A percentile compares a stretch with the other conserved stretches of the same genome.
phyloP scores from a whole-genome alignment of 73 alveolate species.

The Tetrahymena borealis region DNA sequence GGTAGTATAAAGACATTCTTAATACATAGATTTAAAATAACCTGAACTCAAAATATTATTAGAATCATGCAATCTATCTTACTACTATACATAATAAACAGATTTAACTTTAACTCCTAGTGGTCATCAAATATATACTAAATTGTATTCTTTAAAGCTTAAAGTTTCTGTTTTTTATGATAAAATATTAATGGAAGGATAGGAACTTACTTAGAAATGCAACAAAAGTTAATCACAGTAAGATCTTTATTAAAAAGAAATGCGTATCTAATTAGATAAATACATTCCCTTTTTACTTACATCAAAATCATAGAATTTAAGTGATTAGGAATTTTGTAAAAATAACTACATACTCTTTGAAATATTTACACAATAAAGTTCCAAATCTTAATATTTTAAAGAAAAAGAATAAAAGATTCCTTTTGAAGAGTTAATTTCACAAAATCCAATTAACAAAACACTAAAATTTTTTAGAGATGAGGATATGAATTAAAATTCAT shows the following conservation, averaged over 20 bases:
- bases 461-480: not conserved
- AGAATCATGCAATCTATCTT: too few species aligned
- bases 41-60: not conserved
- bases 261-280: not conserved
- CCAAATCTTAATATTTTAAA: not conserved
- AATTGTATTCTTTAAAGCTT: not conserved
- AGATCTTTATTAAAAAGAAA: not conserved
- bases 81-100: too few species aligned
- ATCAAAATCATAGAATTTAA: not conserved
- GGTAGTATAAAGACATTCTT: not conserved
- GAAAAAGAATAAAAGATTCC: not conserved
- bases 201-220: not conserved
- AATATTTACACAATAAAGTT: not conserved
- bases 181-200: not conserved
- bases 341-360: not conserved
- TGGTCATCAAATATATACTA: too few species aligned
- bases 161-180: not conserved
- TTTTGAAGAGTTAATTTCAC: not conserved
- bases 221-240: not conserved
- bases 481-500: not conserved
- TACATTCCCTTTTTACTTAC: not conserved
- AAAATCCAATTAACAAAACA: not conserved
- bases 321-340: not conserved
- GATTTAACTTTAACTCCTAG: too few species aligned
- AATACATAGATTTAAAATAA: not conserved